Evolutionary conservation across 805 yeast species (phyloP).

Genomic region (Isabelozyma rhagii): DNA sequence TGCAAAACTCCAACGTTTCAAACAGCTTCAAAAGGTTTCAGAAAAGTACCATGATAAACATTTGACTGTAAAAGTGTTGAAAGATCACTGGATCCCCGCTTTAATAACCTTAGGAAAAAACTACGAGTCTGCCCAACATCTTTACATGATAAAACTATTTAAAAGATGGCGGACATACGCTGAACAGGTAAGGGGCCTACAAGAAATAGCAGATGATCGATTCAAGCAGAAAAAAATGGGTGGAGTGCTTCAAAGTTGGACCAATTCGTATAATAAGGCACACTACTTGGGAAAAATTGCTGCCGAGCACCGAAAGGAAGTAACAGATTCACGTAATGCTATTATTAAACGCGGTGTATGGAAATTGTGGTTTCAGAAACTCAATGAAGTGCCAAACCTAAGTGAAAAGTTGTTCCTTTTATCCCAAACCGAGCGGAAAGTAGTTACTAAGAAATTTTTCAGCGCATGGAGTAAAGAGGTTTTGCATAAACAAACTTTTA

Average conservation of each 20-base stretch:
- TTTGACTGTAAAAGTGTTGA: conserved; percentile 3
- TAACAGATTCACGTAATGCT: background rate
- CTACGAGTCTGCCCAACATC: background rate
- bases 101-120: background rate
- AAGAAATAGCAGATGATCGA: background rate
- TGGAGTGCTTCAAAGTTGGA: background rate
- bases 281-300: background rate
- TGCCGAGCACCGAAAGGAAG: background rate
- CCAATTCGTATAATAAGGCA: background rate
- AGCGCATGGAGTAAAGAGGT: conserved; percentile 10
- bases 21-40: conserved; percentile 2
- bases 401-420: background rate
- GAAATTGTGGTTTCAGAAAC: conserved; percentile 4
- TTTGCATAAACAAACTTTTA: background rate
- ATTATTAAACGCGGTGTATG: background rate
- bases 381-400: conserved; percentile 4
- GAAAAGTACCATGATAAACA: conserved; percentile 6
- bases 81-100: conserved; percentile 1
- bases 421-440: conserved; percentile 9
- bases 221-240: background rate
- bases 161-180: background rate
- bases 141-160: background rate
- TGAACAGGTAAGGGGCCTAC: background rate
- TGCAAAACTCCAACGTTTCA: conserved; percentile 1
- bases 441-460: conserved; percentile 11